Evolutionary conservation across 768 basidiomycete genomes (phyloP).

Genomic region (Zangia roseola): DNA sequence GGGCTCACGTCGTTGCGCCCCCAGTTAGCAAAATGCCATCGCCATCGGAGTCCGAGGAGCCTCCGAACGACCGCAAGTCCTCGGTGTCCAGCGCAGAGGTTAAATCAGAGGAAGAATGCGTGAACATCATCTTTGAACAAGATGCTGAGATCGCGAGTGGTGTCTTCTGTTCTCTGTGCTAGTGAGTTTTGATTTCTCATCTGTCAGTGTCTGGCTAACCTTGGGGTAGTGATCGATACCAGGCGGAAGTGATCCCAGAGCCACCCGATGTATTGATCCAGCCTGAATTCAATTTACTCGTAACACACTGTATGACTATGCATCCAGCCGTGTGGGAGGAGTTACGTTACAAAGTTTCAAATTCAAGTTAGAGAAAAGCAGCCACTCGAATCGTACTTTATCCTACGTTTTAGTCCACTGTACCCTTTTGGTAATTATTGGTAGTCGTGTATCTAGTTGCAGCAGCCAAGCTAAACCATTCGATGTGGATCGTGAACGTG

Average conservation of each 20-base stretch:
- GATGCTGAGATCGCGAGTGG: conserved; percentile 31
- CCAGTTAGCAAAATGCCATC: not conserved
- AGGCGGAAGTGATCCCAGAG: conserved; percentile 27
- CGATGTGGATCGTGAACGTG: too few species aligned
- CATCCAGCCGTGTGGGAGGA: conserved; percentile 52
- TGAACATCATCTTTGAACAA: conserved; percentile 35
- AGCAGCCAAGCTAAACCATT: too few species aligned
- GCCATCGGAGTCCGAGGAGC: not conserved
- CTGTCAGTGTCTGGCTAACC: not conserved
- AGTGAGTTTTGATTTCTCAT: conserved; percentile 37
- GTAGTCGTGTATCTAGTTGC: not conserved
- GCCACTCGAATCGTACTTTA: conserved; percentile 2
- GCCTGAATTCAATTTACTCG: conserved; percentile 40
- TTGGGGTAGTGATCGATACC: conserved; percentile 24
- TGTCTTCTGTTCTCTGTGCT: conserved; percentile 49
- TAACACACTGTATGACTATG: conserved; percentile 46
- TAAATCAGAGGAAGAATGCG: conserved; percentile 45
- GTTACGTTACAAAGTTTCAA: conserved; percentile 26
- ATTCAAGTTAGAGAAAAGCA: not conserved
- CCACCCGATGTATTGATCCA: conserved; percentile 28
- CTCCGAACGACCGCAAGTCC: not conserved
- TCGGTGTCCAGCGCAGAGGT: conserved; percentile 10
- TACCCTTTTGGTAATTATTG: conserved; percentile 17
- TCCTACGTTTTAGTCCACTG: conserved; percentile 10
- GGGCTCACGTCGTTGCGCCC: not conserved